These are phyloP conservation scores for Bothriochloa decipiens DNA, from an alignment of 176 grass and related monocot species.

Conservation along the genomic window DNA sequence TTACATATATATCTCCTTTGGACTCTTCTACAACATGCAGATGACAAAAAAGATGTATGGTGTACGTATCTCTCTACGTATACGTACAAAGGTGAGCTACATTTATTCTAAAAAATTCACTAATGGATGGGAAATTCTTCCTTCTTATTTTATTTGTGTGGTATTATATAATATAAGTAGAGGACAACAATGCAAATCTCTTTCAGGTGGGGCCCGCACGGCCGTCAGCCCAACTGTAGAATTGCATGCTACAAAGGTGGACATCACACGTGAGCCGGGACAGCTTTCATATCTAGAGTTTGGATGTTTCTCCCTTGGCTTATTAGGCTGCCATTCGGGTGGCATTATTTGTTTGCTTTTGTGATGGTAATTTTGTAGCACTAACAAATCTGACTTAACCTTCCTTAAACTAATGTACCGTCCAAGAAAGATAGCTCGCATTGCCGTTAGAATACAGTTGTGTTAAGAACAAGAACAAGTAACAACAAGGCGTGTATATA, in stretches of 20 bases:
- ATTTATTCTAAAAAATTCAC: background rate
- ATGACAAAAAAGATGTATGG: conserved; percentile 4
- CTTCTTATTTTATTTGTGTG: background rate
- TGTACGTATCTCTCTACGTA: conserved; percentile 12
- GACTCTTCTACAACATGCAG: conserved; percentile 3
- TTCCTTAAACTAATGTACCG: conserved; percentile 35
- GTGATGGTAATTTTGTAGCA: background rate
- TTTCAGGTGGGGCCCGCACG: conserved; percentile 14
- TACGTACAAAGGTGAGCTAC: background rate
- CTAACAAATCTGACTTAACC: background rate
- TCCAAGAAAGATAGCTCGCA: conserved; percentile 28
- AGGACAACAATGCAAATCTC: conserved; percentile 6
- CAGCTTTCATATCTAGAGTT: conserved; percentile 40
- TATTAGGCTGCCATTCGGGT: conserved; percentile 53
- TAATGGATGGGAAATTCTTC: background rate
- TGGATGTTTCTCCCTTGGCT: conserved; percentile 26
- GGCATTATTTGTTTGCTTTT: conserved; percentile 24
- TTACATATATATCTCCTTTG: conserved; percentile 33
- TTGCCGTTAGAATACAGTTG: conserved; percentile 15
- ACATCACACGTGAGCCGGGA: conserved; percentile 44
- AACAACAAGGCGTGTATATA: background rate
- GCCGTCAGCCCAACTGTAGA: background rate
- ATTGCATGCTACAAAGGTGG: conserved; percentile 34
- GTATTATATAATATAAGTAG: background rate
- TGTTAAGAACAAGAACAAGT: conserved; percentile 7